phyloP scores from a whole-genome alignment of 805 yeast species.

The Cyberlindnera meyerae region DNA sequence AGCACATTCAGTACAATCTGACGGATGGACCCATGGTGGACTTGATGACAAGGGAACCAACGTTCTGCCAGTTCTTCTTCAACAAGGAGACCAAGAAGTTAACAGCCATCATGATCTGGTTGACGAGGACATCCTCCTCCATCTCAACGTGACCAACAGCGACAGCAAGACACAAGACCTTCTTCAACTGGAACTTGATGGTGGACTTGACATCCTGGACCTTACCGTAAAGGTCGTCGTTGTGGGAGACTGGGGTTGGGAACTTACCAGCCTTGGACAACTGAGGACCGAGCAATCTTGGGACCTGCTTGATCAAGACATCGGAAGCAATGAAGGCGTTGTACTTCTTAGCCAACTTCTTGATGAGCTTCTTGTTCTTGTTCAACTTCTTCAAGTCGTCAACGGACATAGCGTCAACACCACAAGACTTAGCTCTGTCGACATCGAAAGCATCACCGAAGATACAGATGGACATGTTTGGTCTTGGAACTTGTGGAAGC shows the following conservation, averaged over 20 bases:
- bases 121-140: constrained; percentile 93
- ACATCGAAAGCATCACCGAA: constrained; percentile 99
- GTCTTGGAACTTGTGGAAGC: constrained; percentile 99
- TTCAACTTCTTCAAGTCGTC: constrained; percentile 99
- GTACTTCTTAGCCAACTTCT: constrained; percentile 99
- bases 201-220: constrained; percentile 97
- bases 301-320: constrained; percentile 98
- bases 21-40: constrained; percentile 99
- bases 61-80: constrained; percentile 99
- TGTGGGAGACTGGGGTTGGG: constrained; percentile 99
- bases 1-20: constrained; percentile 97
- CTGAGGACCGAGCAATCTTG: constrained; percentile 99
- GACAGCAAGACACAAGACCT: constrained; percentile 98
- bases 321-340: constrained; percentile 99
- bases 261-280: constrained; percentile 99
- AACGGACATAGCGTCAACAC: constrained; percentile 99
- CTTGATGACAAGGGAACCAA: constrained; percentile 98
- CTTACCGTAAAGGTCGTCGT: constrained; percentile 95
- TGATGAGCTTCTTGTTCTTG: constrained; percentile 99
- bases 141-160: constrained; percentile 99
- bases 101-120: constrained; percentile 97
- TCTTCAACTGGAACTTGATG: constrained; percentile 99
- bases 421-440: constrained; percentile 99
- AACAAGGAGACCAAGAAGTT: constrained; percentile 98
- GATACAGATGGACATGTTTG: constrained; percentile 99